Base-by-base conservation (phyloP, 2,329 filamentous ascomycete genomes). In the Fusarium lyarnte region DNA sequence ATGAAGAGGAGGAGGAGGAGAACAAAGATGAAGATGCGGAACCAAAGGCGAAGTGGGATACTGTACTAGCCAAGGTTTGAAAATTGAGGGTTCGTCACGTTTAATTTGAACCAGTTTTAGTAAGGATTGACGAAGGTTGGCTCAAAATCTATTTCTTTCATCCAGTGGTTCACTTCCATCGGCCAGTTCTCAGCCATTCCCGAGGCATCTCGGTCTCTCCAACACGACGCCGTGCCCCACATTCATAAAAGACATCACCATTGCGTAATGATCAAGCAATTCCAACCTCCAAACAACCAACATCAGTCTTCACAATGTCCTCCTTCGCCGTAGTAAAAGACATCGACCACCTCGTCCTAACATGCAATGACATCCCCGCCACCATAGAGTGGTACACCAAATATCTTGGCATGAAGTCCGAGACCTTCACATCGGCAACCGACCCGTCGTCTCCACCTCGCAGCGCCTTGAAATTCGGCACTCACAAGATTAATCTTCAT, bases 401-500 rank as follows among this genome's bases (percentile, higher is more conserved):
- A 6, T 81, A 85, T 63, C 84, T 90, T 3, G 89, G 89, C 59
- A 91, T 91, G 89, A 82, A 82, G 54, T 81, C 86, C 35, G 85
- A 87, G 69, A 81, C 82, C 2, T 90, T 90, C 74, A 76, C 81
- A 0, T 84, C 86, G 0, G 74, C 81, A 16, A 69, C 79, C 10
- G 81, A 78, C 21, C 69, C 81, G 10, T 51, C 58, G 19, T 78
- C 82, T 4, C 49, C 55, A 7, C 46, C 49, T 29, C 85, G 89
- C 17, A 84, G 87, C 64, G 87, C 88, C 0, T 82, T 91, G 21
- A 79, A 83, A 8, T 91, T 91, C 72, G 89, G 88, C 38, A 75
- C 71, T 2, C 87, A 89, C 68, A 91, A 91, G 78, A 87, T 91
- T 63, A 91, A 91, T 66, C 83, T 91, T 5, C 89, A 91, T 74